phyloP scores from a whole-genome alignment of 257 asterid genomes.

The Salvia rosmarinus region DNA sequence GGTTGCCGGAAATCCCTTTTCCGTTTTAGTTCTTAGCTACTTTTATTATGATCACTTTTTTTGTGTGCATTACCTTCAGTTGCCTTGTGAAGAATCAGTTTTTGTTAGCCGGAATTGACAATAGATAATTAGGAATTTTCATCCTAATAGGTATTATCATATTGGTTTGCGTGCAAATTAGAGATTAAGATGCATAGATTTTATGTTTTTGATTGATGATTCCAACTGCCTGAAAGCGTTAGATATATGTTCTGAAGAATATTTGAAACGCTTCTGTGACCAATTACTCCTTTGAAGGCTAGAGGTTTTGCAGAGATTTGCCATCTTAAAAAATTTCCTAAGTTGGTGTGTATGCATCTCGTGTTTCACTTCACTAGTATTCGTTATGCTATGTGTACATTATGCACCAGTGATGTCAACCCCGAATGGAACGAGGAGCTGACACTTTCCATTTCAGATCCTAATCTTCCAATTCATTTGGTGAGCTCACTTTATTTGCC shows the following conservation, averaged over 20 bases:
- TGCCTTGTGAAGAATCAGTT: background rate
- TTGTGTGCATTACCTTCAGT: background rate
- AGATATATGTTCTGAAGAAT: background rate
- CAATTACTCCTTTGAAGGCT: background rate
- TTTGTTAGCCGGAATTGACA: background rate
- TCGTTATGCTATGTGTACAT: background rate
- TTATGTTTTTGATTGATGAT: background rate
- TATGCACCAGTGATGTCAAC: conserved; percentile 43
- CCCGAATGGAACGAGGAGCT: conserved; percentile 94
- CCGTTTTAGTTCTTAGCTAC: background rate
- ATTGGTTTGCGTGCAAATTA: background rate
- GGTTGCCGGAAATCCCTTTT: background rate
- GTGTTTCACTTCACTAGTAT: too few relatives aligned
- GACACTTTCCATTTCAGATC: conserved; percentile 68
- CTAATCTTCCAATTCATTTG: conserved; percentile 57
- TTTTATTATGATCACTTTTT: background rate
- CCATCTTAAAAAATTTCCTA: background rate
- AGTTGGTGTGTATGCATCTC: background rate
- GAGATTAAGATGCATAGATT: background rate
- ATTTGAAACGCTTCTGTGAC: background rate
- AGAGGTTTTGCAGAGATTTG: background rate
- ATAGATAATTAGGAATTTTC: background rate
- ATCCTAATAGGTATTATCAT: background rate
- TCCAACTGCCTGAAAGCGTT: background rate
- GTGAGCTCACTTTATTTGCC: conserved; percentile 41